Base-by-base conservation (phyloP, 345 rosid genomes). In the Anastatica hierochuntica region DNA sequence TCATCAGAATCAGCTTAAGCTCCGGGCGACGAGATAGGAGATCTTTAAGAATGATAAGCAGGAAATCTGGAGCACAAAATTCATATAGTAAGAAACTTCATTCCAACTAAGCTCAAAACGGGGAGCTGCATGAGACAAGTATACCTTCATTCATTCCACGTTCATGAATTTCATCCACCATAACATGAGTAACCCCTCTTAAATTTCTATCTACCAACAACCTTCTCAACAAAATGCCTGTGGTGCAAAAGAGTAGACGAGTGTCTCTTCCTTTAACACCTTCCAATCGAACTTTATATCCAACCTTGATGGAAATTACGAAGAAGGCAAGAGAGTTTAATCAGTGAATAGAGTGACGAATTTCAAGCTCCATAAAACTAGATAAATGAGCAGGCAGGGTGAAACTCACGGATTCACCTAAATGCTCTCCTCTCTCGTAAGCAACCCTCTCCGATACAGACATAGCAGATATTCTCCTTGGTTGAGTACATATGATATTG, bases 71-170 rank as follows among this genome's bases (percentile, higher is more conserved):
- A 68, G 67, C 50, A 70, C 53, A 65, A 21, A 24, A 43, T 31
- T 39, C 49, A 31, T 35, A 62, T 33, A 14, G 45, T 72, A 11
- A 82, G 76, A 67, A 51, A 60, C 33, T 45, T 31, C 30, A 63
- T 36, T 67, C 51, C 58, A 53, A 12, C 14, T 40, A 61, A 55
- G 42, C 58, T 50, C 29, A 54, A 38, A 64, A 57, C 3, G 15
- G 40, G 47, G 58, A 60, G 45, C 44, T 46, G 10, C 52, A 17
- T 39, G 43, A 18, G 19, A 51, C 10, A 58, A 62, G 14, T 62
- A 63, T 80, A 83, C 97, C 97, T 70, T 86, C 97, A 67, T 82
- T 84, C 90, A 90, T 86, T 74, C 94, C 97, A 61, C 95, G 97
- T 62, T 90, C 97, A 56, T 90, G 97, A 66, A 90, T 86, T 78